Conservation (phyloP, 257 asterid species). For the Dorcoceras hygrometricum region DNA sequence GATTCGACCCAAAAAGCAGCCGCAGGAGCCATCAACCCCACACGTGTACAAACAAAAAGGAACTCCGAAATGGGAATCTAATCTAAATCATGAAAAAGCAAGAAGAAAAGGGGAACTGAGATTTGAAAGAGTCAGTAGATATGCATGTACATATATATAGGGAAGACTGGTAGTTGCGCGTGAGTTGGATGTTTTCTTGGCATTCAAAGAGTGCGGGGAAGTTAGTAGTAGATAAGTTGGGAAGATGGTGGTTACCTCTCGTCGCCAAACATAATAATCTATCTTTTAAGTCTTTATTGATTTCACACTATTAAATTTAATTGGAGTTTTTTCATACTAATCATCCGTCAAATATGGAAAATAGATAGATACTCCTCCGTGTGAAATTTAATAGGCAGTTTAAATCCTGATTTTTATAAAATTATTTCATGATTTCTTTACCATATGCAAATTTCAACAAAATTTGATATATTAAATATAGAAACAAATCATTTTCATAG, state of each 20-base stretch:
- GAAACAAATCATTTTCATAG: too few species aligned
- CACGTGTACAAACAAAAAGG: neutral
- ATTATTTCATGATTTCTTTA: too few species aligned
- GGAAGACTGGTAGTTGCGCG: neutral
- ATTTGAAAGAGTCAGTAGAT: constrained; percentile 18
- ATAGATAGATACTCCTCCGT: too few species aligned
- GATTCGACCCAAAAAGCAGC: constrained; percentile 32
- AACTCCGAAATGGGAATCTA: neutral
- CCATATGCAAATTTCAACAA: too few species aligned
- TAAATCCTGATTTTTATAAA: too few species aligned
- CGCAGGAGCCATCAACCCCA: constrained; percentile 34
- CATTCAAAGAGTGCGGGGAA: constrained; percentile 56
- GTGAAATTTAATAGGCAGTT: too few species aligned
- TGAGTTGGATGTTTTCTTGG: constrained; percentile 4
- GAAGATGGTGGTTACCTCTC: constrained; percentile 39
- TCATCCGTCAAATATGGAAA: too few species aligned
- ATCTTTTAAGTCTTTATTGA: too few species aligned
- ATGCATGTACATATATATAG: neutral
- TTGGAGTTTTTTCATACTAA: too few species aligned
- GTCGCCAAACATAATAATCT: neutral
- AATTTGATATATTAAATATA: too few species aligned
- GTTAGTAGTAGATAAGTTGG: constrained; percentile 50
- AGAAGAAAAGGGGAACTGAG: neutral
- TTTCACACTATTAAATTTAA: too few species aligned
- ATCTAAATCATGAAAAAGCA: neutral